Base-by-base conservation (phyloP, 2,329 filamentous ascomycete genomes). In the Talaromyces marneffei region DNA sequence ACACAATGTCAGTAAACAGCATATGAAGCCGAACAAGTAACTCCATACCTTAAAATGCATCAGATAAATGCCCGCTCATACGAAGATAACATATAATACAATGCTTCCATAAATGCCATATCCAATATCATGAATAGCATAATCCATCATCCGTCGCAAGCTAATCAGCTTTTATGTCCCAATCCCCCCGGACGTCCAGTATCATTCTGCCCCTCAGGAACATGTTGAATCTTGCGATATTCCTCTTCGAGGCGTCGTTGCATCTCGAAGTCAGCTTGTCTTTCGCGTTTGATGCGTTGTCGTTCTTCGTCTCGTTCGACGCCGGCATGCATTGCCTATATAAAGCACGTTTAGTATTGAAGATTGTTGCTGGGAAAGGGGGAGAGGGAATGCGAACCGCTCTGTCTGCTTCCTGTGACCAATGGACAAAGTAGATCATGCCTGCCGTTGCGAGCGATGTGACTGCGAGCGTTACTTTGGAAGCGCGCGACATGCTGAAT, bases 241-340 rank as follows among this genome's bases (percentile, higher is more conserved):
- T 99, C 90, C 69, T 88, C 85, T 77, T 97, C 92, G 53, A 99
- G 80, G 6, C 83, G 84, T 65, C 83, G 85, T 73, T 99, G 94
- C 84, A 96, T 86, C 66, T 97, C 92, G 71, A 99, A 99, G 73
- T 99, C 94, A 57, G 92, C 85, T 74, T 95, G 90, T 62, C 94
- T 87, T 75, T 99, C 94, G 66, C 85, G 84, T 78, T 97, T 97
- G 66, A 97, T 74, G 50, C 90, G 87, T 74, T 96, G 92, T 72
- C 95, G 91, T 72, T 97, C 93, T 82, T 97, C 89, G 71, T 99
- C 94, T 65, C 93, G 90, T 66, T 97, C 80, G 44, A 99, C 94
- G 48, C 94, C 94, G 67, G 89, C 85, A 72, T 99, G 94, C 94
- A 99, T 99, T 61, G 91, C 90, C 94, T 78, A 65, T 25, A 9